phyloP scores from a whole-genome alignment of 352 stramenopile genomes.

The Phytophthora multivora region DNA sequence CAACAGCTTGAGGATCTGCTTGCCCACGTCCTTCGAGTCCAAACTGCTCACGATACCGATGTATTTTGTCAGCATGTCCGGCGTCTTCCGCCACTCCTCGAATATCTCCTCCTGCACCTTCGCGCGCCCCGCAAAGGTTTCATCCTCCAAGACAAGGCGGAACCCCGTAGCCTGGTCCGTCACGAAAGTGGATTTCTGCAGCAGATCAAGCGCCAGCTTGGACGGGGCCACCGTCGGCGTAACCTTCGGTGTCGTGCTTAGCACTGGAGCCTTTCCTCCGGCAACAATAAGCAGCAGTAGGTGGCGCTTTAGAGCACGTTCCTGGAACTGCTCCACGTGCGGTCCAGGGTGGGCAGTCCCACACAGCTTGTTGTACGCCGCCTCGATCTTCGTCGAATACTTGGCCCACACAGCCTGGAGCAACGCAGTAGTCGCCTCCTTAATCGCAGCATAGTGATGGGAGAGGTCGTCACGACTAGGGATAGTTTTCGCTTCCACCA shows the following conservation, averaged over 20 bases:
- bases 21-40: slow-evolving; percentile 62
- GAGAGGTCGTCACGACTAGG: slow-evolving; percentile 64
- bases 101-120: slow-evolving; percentile 76
- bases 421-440: slow-evolving; percentile 65
- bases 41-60: slow-evolving; percentile 76
- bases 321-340: slow-evolving; percentile 75
- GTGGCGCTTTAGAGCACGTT: slow-evolving; percentile 71
- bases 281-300: slow-evolving; percentile 67
- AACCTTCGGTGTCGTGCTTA: slow-evolving; percentile 48
- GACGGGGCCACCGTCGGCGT: slow-evolving; percentile 47
- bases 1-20: slow-evolving; percentile 74
- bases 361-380: slow-evolving; percentile 60
- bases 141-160: slow-evolving; percentile 68
- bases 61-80: slow-evolving; percentile 83
- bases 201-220: slow-evolving; percentile 58
- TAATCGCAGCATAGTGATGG: slow-evolving; percentile 72
- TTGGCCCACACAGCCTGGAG: slow-evolving; percentile 74
- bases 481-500: slow-evolving; percentile 64
- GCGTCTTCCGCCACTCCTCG: slow-evolving; percentile 69
- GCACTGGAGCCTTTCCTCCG: slow-evolving; percentile 51
- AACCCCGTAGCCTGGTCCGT: slow-evolving; percentile 68
- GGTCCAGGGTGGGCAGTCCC: slow-evolving; percentile 46
- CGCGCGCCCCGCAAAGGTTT: slow-evolving; percentile 54
- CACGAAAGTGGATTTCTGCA: slow-evolving; percentile 73
- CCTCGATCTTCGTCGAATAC: slow-evolving; percentile 64